Percentiles rank a stretch among this genome's conserved stretches.
Evolutionary conservation across 371 early-diverging fungal genomes (phyloP).

Genomic region (Entomophthora muscae): DNA sequence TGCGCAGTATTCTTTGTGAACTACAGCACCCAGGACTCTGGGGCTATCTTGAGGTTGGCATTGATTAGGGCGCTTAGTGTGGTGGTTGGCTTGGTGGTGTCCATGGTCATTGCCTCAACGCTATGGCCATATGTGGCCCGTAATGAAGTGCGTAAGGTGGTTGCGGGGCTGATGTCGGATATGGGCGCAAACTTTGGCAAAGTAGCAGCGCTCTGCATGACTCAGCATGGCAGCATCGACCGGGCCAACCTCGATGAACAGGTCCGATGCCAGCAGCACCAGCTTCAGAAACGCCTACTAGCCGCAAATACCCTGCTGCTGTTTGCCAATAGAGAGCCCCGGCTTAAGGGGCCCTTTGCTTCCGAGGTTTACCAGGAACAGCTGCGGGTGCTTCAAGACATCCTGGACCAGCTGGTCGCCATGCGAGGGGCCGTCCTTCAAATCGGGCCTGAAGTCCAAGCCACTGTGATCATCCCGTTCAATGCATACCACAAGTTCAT

Average conservation of each 20-base stretch:
- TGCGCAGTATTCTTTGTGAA: slow-evolving; percentile 3
- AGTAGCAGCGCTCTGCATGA: slow-evolving; percentile 9
- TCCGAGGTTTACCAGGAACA: slow-evolving; percentile 30
- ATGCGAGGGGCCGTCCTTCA: slow-evolving; percentile 27
- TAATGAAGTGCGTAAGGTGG: slow-evolving; percentile 29
- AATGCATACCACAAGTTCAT: slow-evolving; percentile 28
- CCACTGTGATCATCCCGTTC: slow-evolving; percentile 16
- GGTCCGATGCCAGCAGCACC: background rate
- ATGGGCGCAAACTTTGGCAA: slow-evolving; percentile 19
- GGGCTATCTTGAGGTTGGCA: background rate
- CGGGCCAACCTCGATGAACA: slow-evolving; percentile 6
- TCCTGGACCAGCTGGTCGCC: slow-evolving; percentile 30
- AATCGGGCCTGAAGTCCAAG: slow-evolving; percentile 24
- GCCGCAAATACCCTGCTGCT: slow-evolving; percentile 1
- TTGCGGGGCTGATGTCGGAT: slow-evolving; percentile 15
- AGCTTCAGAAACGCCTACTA: background rate
- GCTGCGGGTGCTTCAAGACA: slow-evolving; percentile 27
- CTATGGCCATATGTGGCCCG: slow-evolving; percentile 44
- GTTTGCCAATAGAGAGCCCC: slow-evolving; percentile 20
- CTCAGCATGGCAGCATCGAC: slow-evolving; percentile 13
- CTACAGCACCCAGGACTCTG: background rate
- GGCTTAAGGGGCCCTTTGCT: slow-evolving; percentile 35
- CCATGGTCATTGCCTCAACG: slow-evolving; percentile 27
- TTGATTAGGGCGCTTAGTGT: slow-evolving; percentile 22
- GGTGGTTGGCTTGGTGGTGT: slow-evolving; percentile 30